Evolutionary conservation across 164 flowering plant genomes (phyloP).

Genomic region (Berberis thunbergii): DNA sequence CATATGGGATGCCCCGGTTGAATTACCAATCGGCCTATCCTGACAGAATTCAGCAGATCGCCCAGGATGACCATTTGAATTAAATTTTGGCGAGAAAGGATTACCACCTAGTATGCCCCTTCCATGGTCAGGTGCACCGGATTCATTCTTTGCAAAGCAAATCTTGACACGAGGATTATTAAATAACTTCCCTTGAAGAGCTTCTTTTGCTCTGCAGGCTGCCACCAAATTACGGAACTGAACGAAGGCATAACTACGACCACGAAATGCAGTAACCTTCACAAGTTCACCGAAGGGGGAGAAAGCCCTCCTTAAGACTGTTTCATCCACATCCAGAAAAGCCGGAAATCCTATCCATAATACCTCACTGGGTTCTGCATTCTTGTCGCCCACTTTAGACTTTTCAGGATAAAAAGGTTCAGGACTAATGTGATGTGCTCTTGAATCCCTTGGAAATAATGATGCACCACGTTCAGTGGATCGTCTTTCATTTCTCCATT

Average conservation of each 20-base stretch:
- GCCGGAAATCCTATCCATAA: constrained; percentile 93
- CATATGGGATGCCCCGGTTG: constrained; percentile 23
- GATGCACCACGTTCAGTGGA: constrained; percentile 30
- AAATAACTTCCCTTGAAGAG: constrained; percentile 89
- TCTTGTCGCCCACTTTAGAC: constrained; percentile 44
- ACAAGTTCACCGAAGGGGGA: constrained; percentile 90
- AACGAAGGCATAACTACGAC: constrained; percentile 91
- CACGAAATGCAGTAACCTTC: constrained; percentile 77
- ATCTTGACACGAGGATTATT: constrained; percentile 89
- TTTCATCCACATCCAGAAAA: constrained; percentile 66
- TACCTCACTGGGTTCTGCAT: constrained; percentile 78
- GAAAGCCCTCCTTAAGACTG: constrained; percentile 55
- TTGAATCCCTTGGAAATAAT: constrained; percentile 44
- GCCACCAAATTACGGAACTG: constrained; percentile 51
- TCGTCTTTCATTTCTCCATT: constrained; percentile 37
- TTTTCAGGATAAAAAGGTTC: constrained; percentile 37
- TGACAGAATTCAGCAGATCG: constrained; percentile 26
- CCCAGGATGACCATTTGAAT: constrained; percentile 27
- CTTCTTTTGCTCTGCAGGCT: constrained; percentile 84
- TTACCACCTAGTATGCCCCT: constrained; percentile 31
- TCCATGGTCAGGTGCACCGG: constrained; percentile 37
- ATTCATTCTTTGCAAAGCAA: constrained; percentile 74
- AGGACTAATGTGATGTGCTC: constrained; percentile 38
- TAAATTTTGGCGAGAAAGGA: constrained; percentile 39
- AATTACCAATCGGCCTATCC: constrained; percentile 31